Evolutionary conservation across 768 basidiomycete species (phyloP).

Genomic region (Galerina marginata): DNA sequence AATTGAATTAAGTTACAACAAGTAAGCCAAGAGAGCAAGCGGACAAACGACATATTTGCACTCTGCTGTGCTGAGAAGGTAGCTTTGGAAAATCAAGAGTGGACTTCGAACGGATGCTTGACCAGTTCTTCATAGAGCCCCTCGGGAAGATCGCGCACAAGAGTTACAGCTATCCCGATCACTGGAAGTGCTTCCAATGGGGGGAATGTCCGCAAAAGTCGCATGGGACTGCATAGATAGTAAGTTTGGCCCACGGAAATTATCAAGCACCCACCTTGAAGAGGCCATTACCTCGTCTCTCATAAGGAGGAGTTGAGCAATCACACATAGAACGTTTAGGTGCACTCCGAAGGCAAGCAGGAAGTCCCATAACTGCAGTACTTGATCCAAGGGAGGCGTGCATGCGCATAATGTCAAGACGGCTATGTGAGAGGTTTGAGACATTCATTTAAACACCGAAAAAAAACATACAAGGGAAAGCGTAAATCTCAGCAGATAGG

Average conservation of each 20-base stretch:
- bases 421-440: constrained; percentile 49
- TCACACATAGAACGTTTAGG: constrained; percentile 95
- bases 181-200: constrained; percentile 87
- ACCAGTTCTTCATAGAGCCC: constrained; percentile 90
- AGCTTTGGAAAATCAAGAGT: constrained; percentile 23
- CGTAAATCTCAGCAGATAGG: constrained; percentile 94
- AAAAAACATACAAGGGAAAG: constrained; percentile 82
- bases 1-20: constrained; percentile 13
- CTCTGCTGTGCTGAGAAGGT: not conserved
- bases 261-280: constrained; percentile 63
- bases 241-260: not conserved
- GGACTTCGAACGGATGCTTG: constrained; percentile 79
- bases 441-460: not conserved
- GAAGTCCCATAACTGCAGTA: constrained; percentile 96
- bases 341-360: constrained; percentile 96
- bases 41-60: constrained; percentile 6
- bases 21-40: constrained; percentile 22
- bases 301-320: constrained; percentile 92
- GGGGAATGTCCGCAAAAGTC: constrained; percentile 91
- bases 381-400: constrained; percentile 95
- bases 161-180: constrained; percentile 91
- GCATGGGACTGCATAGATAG: constrained; percentile 77
- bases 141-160: constrained; percentile 88
- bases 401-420: constrained; percentile 95
- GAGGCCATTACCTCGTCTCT: constrained; percentile 89